Evolutionary conservation across 371 early-diverging fungal genomes (phyloP).

Genomic region (Enterocytospora artemiae): DNA sequence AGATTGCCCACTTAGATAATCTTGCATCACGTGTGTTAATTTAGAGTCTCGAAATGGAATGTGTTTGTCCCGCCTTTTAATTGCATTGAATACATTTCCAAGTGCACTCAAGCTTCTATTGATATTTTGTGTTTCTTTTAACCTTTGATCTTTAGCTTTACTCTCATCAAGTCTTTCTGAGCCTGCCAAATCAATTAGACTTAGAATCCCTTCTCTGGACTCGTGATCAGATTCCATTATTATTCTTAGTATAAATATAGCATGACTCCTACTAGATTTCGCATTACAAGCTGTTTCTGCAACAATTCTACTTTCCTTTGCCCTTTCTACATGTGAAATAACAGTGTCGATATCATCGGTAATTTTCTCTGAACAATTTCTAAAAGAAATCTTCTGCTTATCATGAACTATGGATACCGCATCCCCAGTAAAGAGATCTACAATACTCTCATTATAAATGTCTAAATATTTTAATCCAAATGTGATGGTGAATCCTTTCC

Average conservation of each 20-base stretch:
- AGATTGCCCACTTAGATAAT: conserved; percentile 72
- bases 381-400: conserved; percentile 42
- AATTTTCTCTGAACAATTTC: conserved; percentile 11
- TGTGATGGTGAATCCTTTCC: conserved; percentile 72
- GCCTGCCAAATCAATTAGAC: conserved; percentile 94
- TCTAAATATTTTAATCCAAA: conserved; percentile 77
- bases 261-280: conserved; percentile 80
- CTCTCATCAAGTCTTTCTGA: conserved; percentile 82
- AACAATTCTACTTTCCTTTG: conserved; percentile 69
- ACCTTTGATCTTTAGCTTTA: conserved; percentile 73
- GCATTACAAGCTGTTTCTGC: conserved; percentile 82
- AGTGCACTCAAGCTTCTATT: conserved; percentile 80
- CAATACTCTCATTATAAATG: conserved; percentile 84
- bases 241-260: conserved; percentile 61
- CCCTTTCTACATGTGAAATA: conserved; percentile 64
- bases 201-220: conserved; percentile 65
- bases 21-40: conserved; percentile 78
- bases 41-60: conserved; percentile 92
- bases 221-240: conserved; percentile 60
- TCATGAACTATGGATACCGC: conserved; percentile 81
- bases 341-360: conserved; percentile 63
- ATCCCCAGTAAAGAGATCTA: conserved; percentile 67
- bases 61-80: conserved; percentile 65
- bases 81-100: conserved; percentile 80
- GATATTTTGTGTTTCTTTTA: conserved; percentile 86